Evolutionary conservation across 495 filamentous ascomycete species (phyloP).

Genomic region (Xylaria bambusicola): DNA sequence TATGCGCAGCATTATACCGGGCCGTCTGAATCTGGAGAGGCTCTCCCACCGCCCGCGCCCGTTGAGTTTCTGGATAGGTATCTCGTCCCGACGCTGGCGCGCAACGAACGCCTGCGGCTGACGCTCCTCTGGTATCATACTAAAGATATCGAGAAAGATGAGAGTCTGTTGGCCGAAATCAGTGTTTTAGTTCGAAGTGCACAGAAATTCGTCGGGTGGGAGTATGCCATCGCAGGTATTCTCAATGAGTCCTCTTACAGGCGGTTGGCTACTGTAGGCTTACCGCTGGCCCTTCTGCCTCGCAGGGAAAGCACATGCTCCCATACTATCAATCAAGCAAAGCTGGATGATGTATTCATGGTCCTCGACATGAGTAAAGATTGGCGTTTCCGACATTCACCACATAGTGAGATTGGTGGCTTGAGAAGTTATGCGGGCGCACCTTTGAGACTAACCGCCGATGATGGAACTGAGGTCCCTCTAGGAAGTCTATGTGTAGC

Average conservation of each 20-base stretch:
- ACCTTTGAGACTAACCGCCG: slow-evolving; percentile 3
- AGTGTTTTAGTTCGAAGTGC: not conserved
- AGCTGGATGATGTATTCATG: slow-evolving; percentile 13
- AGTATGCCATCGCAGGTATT: slow-evolving; percentile 20
- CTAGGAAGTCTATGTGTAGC: slow-evolving; percentile 10
- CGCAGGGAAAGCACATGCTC: slow-evolving; percentile 22
- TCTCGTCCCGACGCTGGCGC: slow-evolving; percentile 14
- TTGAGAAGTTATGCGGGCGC: slow-evolving; percentile 18
- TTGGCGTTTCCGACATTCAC: slow-evolving; percentile 19
- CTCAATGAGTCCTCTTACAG: slow-evolving; percentile 16
- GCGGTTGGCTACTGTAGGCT: slow-evolving; percentile 17
- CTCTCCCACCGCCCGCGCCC: not conserved
- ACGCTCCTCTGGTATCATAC: slow-evolving; percentile 23
- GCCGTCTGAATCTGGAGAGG: slow-evolving; percentile 3
- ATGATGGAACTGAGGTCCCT: slow-evolving; percentile 2
- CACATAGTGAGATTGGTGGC: slow-evolving; percentile 14
- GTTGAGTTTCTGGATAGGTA: slow-evolving; percentile 8
- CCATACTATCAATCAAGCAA: slow-evolving; percentile 16
- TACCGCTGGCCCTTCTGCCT: slow-evolving; percentile 18
- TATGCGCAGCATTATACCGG: not conserved
- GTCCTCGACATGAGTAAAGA: slow-evolving; percentile 20
- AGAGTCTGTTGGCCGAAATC: slow-evolving; percentile 11
- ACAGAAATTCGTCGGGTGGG: slow-evolving; percentile 18
- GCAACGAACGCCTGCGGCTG: slow-evolving; percentile 19
- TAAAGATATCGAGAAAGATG: slow-evolving; percentile 12